phyloP scores from a whole-genome alignment of 768 basidiomycete genomes.

The Trichaptum fuscoviolaceum region DNA sequence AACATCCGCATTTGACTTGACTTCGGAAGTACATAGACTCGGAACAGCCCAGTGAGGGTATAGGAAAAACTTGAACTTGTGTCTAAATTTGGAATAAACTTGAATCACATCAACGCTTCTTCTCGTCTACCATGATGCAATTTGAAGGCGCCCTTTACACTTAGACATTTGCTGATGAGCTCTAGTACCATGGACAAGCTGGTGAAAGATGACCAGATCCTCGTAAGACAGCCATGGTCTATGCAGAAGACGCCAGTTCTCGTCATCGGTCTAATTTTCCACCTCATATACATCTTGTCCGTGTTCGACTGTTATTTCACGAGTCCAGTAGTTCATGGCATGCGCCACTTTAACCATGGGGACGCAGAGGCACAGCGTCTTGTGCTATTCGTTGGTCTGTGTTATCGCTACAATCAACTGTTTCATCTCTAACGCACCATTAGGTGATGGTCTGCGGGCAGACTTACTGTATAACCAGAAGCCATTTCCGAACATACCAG shows the following conservation, averaged over 20 bases:
- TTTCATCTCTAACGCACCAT: slow-evolving; percentile 6
- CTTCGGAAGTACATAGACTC: too few species aligned
- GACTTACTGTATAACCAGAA: slow-evolving; percentile 69
- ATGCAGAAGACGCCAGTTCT: slow-evolving; percentile 24
- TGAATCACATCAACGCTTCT: too few species aligned
- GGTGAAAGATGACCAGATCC: background rate
- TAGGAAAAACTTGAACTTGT: too few species aligned
- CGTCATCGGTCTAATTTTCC: slow-evolving; percentile 66
- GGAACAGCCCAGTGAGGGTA: too few species aligned
- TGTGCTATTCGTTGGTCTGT: slow-evolving; percentile 73
- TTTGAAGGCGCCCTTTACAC: too few species aligned
- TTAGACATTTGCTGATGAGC: too few species aligned
- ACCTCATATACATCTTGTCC: slow-evolving; percentile 64
- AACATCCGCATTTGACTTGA: too few species aligned
- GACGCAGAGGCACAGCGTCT: slow-evolving; percentile 60
- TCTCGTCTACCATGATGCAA: too few species aligned
- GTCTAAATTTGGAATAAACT: too few species aligned
- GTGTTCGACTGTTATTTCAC: slow-evolving; percentile 88
- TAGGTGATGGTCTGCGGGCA: slow-evolving; percentile 81
- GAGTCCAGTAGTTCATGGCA: slow-evolving; percentile 75
- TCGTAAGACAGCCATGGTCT: background rate
- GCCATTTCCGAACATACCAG: slow-evolving; percentile 48
- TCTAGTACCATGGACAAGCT: background rate
- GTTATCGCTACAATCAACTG: background rate
- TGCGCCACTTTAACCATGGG: slow-evolving; percentile 48